Base-by-base conservation (phyloP, 495 filamentous ascomycete species). In the Penicillium ochrochloron region DNA sequence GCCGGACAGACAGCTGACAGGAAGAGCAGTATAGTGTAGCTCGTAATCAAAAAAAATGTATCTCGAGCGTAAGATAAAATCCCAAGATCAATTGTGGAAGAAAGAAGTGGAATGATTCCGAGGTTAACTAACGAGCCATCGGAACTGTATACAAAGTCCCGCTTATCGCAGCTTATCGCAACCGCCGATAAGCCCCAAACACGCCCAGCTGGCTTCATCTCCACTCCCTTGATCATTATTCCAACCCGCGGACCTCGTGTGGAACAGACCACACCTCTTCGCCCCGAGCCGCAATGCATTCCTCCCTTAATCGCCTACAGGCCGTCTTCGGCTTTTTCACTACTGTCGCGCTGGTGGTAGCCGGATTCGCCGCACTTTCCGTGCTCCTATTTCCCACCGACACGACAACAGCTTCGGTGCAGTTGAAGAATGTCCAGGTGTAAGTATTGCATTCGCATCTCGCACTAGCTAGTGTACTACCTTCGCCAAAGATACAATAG, bases 261-360 rank as follows among this genome's bases (percentile, higher is more conserved):
- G 37, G 37, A 41, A 14, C 5, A 12, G 34, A 33, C 25, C 55
- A 21, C 41, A 35, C 41, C 35, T 27, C 25, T 27, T 27, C 25
- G 25, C 48, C 34, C 46, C 62, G 51, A 27, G 39, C 78, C 79
- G 84, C 63, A 63, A 98, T 99, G 95, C 91, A 98, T 78, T 94
- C 93, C 69, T 84, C 89, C 23, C 75, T 94, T 33, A 92, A 90
- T 41, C 90, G 95, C 64, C 75, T 86, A 61, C 95, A 99, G 78
- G 93, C 93, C 80, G 89, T 94, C 67, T 99, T 99, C 77, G 93
- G 94, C 74, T 96, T 96, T 87, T 97, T 98, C 84, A 97, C 94
- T 31, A 95, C 93, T 35, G 94, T 97, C 61, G 89, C 90, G 35
- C 94, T 95, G 73, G 83, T 85, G 63, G 88, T 97, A 29, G 93